Conservation (phyloP, 345 rosid species). For the Diplotaxis tenuifolia region DNA sequence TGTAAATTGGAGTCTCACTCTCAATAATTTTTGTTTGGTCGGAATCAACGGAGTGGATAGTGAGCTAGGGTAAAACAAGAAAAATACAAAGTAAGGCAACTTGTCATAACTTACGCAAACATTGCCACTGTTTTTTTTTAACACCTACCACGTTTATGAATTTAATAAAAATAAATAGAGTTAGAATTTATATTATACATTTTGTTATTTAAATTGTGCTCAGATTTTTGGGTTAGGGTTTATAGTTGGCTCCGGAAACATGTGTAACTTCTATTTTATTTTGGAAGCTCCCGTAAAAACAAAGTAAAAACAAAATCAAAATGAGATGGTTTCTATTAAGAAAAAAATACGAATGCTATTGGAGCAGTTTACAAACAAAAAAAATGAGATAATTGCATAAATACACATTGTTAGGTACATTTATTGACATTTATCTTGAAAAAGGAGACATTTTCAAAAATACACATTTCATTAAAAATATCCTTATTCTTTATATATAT, state of each 20-base stretch:
- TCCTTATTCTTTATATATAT: too few relatives aligned
- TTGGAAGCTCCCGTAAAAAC: background rate
- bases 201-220: background rate
- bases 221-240: background rate
- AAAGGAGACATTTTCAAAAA: too few relatives aligned
- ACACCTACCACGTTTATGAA: background rate
- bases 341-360: background rate
- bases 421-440: too few relatives aligned
- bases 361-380: background rate
- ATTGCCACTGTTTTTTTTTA: too few relatives aligned
- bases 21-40: conserved; percentile 14
- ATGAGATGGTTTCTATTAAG: background rate
- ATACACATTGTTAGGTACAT: too few relatives aligned
- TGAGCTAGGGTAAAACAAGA: background rate
- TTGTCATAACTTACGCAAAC: conserved; percentile 28
- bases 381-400: too few relatives aligned
- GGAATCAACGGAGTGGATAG: conserved; percentile 3
- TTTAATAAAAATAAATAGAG: background rate
- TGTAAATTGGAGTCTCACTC: conserved; percentile 9
- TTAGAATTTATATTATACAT: background rate
- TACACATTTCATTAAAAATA: too few relatives aligned
- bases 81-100: background rate
- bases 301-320: background rate
- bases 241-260: background rate
- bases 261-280: background rate